These are phyloP conservation scores for Entophlyctis luteolus DNA, from an alignment of 192 early-diverging fungal species.

Conservation along the genomic window DNA sequence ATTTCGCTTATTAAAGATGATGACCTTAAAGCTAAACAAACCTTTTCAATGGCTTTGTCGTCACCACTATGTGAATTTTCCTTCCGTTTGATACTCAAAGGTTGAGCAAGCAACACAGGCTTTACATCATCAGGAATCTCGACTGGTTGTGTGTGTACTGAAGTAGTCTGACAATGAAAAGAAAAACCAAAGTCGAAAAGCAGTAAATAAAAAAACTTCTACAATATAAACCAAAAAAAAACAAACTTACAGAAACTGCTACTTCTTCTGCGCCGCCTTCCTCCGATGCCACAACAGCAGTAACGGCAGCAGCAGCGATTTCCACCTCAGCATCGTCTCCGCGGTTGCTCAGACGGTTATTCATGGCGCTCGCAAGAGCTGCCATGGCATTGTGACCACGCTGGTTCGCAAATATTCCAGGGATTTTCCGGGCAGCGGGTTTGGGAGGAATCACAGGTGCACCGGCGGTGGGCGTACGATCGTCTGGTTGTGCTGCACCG, in stretches of 20 bases:
- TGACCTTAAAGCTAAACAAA: background rate
- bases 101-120: background rate
- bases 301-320: conserved; percentile 22
- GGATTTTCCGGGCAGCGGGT: conserved; percentile 30
- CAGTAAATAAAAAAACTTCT: too few species aligned
- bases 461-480: background rate
- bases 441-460: conserved; percentile 25
- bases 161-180: too few species aligned
- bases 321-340: too few species aligned
- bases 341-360: background rate
- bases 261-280: background rate
- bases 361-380: conserved; percentile 42
- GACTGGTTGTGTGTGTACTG: background rate
- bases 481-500: background rate
- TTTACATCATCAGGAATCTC: too few species aligned
- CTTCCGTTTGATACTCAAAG: conserved; percentile 37
- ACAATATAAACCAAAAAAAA: background rate
- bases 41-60: conserved; percentile 53
- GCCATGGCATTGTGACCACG: conserved; percentile 41
- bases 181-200: too few species aligned
- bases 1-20: background rate
- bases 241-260: background rate
- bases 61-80: conserved; percentile 46
- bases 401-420: conserved; percentile 37
- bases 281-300: background rate